Percentiles rank a stretch among this genome's conserved stretches.
These are phyloP conservation scores for Elsinoe batatas DNA, from an alignment of 2,329 filamentous ascomycete genomes.

Conservation along the genomic window DNA sequence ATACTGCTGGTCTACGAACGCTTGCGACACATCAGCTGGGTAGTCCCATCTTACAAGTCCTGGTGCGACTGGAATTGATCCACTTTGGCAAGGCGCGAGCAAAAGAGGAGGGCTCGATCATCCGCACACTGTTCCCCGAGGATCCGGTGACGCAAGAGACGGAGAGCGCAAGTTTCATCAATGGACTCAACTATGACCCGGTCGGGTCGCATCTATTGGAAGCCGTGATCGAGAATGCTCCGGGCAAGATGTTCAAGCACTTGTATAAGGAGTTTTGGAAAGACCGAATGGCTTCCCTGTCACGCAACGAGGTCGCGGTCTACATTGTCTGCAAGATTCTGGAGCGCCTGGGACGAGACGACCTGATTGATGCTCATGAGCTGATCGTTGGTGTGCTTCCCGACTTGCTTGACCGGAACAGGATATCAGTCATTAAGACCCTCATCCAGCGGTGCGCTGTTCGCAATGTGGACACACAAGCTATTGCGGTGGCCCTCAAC, in stretches of 20 bases:
- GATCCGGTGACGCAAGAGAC: slow-evolving; percentile 63
- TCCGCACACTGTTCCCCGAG: slow-evolving; percentile 70
- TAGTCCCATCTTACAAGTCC: slow-evolving; percentile 83
- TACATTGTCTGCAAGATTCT: slow-evolving; percentile 79
- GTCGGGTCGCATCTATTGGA: slow-evolving; percentile 87
- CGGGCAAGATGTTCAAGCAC: slow-evolving; percentile 83
- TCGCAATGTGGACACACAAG: slow-evolving; percentile 49
- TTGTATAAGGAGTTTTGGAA: slow-evolving; percentile 74
- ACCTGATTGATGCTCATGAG: slow-evolving; percentile 63
- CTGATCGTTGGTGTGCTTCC: slow-evolving; percentile 64
- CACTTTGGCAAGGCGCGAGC: slow-evolving; percentile 58
- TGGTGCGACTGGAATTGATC: slow-evolving; percentile 76
- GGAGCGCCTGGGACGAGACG: slow-evolving; percentile 75
- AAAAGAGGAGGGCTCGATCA: slow-evolving; percentile 57
- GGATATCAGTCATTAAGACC: slow-evolving; percentile 69
- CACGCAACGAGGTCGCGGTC: slow-evolving; percentile 80
- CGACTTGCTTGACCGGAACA: slow-evolving; percentile 61
- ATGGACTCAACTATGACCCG: slow-evolving; percentile 76
- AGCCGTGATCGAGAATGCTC: slow-evolving; percentile 67
- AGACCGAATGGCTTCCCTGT: slow-evolving; percentile 65
- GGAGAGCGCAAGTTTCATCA: slow-evolving; percentile 71
- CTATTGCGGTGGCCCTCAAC: slow-evolving; percentile 48
- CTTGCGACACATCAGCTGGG: slow-evolving; percentile 82
- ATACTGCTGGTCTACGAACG: slow-evolving; percentile 69
- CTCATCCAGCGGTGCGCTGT: slow-evolving; percentile 74